Evolutionary conservation across 495 filamentous ascomycete species (phyloP).

Genomic region (Trichoderma gamsii): DNA sequence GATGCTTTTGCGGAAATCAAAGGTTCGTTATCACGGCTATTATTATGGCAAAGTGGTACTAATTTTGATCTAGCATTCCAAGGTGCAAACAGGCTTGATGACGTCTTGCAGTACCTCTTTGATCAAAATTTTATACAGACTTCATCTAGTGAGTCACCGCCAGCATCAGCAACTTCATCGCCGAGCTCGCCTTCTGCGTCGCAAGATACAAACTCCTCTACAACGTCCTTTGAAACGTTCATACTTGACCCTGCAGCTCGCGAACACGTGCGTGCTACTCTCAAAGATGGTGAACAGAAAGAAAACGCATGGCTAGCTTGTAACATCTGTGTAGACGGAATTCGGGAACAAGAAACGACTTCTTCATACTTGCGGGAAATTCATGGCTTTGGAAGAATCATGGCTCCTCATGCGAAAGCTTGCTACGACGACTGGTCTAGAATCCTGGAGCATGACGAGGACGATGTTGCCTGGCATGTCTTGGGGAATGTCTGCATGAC

Average conservation of each 20-base stretch:
- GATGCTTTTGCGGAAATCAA: background rate
- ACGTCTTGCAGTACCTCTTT: constrained; percentile 5
- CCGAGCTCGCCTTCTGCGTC: background rate
- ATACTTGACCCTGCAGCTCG: constrained; percentile 12
- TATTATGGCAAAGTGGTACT: background rate
- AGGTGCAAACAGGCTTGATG: background rate
- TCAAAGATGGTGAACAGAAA: constrained; percentile 1
- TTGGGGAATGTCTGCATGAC: constrained; percentile 19
- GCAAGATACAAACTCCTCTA: background rate
- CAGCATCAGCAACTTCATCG: background rate
- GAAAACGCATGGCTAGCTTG: constrained; percentile 14
- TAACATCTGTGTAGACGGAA: constrained; percentile 14
- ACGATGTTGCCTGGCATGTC: constrained; percentile 13
- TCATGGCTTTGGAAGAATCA: constrained; percentile 16
- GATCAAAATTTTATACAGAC: constrained; percentile 14
- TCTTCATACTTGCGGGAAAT: constrained; percentile 1
- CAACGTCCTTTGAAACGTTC: constrained; percentile 8
- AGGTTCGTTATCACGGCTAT: background rate
- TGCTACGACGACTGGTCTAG: constrained; percentile 13
- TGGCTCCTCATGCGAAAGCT: constrained; percentile 15
- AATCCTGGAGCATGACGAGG: background rate
- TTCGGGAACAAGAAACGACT: constrained; percentile 10
- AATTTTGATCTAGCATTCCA: background rate
- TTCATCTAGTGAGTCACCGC: background rate
- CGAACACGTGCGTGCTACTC: constrained; percentile 1